Percentiles rank a stretch among this genome's conserved stretches.
These are phyloP conservation scores for Gleditsia sinensis DNA, from an alignment of 306 rosid species.

Conservation along the genomic window DNA sequence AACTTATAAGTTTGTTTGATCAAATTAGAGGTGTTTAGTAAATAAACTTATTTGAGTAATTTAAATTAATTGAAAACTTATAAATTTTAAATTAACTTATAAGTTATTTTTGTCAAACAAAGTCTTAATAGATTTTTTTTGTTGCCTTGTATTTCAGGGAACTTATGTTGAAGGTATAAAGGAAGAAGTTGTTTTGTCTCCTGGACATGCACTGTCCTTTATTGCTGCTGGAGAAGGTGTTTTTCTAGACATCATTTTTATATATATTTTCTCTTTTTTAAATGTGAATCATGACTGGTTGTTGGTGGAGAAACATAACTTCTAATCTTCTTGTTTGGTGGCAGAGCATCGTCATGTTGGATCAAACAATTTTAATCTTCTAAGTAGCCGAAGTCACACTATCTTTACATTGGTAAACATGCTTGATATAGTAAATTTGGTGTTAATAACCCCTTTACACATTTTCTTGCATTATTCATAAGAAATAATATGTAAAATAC, in stretches of 20 bases:
- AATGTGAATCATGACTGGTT: conserved; percentile 14
- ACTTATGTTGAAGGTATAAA: conserved; percentile 99
- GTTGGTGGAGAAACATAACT: conserved; percentile 6
- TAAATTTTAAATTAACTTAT: too few relatives aligned
- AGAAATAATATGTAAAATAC: conserved; percentile 11
- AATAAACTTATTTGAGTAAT: too few relatives aligned
- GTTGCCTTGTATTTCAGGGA: conserved; percentile 62
- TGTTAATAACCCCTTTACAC: conserved; percentile 3
- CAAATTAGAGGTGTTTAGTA: too few relatives aligned
- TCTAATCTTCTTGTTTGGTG: conserved; percentile 25
- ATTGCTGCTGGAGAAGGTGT: conserved; percentile 99
- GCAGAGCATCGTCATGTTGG: conserved; percentile 99
- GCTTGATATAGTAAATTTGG: conserved; percentile 26
- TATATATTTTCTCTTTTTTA: conserved; percentile 47
- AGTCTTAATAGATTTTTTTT: conserved; percentile 12
- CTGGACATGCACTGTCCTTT: conserved; percentile 98
- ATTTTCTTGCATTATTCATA: conserved; percentile 8
- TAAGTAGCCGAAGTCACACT: conserved; percentile 99
- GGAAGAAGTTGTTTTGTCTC: conserved; percentile 98
- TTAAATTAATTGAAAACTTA: too few relatives aligned
- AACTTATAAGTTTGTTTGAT: too few relatives aligned
- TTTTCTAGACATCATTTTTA: conserved; percentile 25
- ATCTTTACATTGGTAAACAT: conserved; percentile 89
- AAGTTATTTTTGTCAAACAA: too few relatives aligned
- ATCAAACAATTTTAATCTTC: conserved; percentile 94